Evolutionary conservation across 805 yeast species (phyloP), one percentile per base, ranked within the genome.

Genomic region (Wickerhamomyces alni): DNA sequence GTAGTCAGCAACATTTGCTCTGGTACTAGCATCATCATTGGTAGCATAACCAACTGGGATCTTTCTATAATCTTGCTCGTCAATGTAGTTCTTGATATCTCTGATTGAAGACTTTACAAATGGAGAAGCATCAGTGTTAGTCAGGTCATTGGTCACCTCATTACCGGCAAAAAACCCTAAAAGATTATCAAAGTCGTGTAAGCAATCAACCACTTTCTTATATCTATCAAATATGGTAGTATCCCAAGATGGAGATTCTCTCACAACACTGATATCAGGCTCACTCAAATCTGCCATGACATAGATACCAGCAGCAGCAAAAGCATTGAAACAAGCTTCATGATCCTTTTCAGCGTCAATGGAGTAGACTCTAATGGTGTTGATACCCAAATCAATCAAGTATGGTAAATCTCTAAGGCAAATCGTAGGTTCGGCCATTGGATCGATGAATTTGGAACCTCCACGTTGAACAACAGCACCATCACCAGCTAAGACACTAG

Each of bases 141-240:
- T 67, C 33, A 64, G 66, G 57, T 86, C 87, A 63, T 89, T 91
- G 44, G 91, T 78, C 39, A 93, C 98, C 72, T 91, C 99, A 65
- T 93, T 93, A 45, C 98, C 99, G 22, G 98, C 98, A 65, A 91
- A 89, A 74, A 87, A 89, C 2, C 98, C 99, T 47, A 91, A 70
- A 16, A 87, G 75, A 64, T 91, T 91, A 35, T 81, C 65, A 66
- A 89, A 91, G 52, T 74, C 69, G 43, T 79, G 76, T 68, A 93
- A 76, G 50, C 74, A 66, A 62, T 93, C 97, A 41, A 93, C 78
- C 27, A 91, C 96, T 21, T 72, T 64, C 36, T 83, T 80, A 69
- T 91, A 91, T 60, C 97, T 76, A 42, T 77, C 66, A 65, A 75
- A 84, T 40, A 87, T 70, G 22, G 70, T 76, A 35, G 77, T 64